Evolutionary conservation across 371 early-diverging fungal genomes (phyloP).

Genomic region (Mucor mucedo): DNA sequence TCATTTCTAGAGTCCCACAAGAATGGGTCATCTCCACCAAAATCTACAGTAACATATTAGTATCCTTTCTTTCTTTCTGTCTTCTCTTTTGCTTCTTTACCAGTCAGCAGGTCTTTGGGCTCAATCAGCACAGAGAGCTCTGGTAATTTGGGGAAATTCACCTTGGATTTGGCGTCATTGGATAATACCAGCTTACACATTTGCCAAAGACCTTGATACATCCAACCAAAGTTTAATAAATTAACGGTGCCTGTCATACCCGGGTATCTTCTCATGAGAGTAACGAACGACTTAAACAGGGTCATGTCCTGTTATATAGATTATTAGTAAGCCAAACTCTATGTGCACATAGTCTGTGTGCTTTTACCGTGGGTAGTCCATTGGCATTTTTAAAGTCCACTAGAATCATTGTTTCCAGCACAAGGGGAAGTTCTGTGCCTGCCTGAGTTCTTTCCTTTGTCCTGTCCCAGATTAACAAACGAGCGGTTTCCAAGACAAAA

Average conservation of each 20-base stretch:
- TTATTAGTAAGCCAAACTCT: not conserved
- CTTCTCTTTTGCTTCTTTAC: constrained; percentile 16
- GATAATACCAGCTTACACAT: constrained; percentile 50
- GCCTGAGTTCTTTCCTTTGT: constrained; percentile 27
- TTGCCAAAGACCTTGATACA: constrained; percentile 57
- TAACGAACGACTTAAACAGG: constrained; percentile 35
- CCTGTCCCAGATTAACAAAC: constrained; percentile 32
- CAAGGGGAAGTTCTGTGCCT: constrained; percentile 21
- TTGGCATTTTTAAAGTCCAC: constrained; percentile 47
- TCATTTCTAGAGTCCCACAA: constrained; percentile 31
- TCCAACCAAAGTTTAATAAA: constrained; percentile 53
- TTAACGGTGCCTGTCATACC: constrained; percentile 43
- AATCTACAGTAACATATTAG: constrained; percentile 13
- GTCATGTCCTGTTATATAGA: constrained; percentile 33
- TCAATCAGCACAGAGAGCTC: constrained; percentile 34
- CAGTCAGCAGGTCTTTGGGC: constrained; percentile 32
- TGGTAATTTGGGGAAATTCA: constrained; percentile 39
- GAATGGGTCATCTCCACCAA: constrained; percentile 32
- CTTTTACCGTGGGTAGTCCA: constrained; percentile 39
- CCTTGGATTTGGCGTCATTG: constrained; percentile 48
- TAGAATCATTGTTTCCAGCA: constrained; percentile 39
- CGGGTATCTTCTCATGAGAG: constrained; percentile 46
- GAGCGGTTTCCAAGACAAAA: constrained; percentile 46
- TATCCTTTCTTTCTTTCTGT: not conserved
- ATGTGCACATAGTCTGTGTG: not conserved